phyloP scores from a whole-genome alignment of 805 yeast genomes.

The Candida peoriensis region DNA sequence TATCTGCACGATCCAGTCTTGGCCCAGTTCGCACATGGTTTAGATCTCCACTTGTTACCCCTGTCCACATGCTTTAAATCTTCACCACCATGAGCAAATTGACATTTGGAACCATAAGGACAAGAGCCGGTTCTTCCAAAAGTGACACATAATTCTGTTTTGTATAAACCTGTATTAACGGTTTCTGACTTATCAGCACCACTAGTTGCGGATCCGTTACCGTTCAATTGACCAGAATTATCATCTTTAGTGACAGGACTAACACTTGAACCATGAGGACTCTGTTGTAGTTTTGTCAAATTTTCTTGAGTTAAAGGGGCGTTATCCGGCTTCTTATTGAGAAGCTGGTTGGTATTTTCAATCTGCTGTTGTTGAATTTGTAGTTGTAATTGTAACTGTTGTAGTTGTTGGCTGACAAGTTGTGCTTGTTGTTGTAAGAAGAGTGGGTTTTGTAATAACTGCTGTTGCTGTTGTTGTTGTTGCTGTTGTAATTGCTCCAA shows the following conservation, averaged over 20 bases:
- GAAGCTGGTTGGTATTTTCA: slow-evolving; percentile 19
- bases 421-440: slow-evolving; percentile 23
- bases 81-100: slow-evolving; percentile 84
- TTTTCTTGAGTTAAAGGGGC: slow-evolving; percentile 22
- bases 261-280: slow-evolving; percentile 2
- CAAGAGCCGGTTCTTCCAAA: slow-evolving; percentile 66
- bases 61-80: slow-evolving; percentile 72
- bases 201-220: too few relatives aligned
- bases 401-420: slow-evolving; percentile 21
- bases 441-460: slow-evolving; percentile 18
- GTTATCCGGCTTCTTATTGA: slow-evolving; percentile 9
- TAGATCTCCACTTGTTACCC: slow-evolving; percentile 83
- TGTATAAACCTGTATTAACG: slow-evolving; percentile 66
- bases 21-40: slow-evolving; percentile 86
- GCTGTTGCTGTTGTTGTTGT: slow-evolving; percentile 10
- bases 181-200: slow-evolving; percentile 8
- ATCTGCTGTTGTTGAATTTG: slow-evolving; percentile 25
- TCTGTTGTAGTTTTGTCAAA: slow-evolving; percentile 15
- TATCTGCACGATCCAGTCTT: slow-evolving; percentile 79
- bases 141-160: slow-evolving; percentile 85
- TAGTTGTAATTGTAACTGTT: slow-evolving; percentile 23
- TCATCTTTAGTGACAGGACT: not conserved
- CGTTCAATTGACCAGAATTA: too few relatives aligned
- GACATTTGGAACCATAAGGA: slow-evolving; percentile 89
- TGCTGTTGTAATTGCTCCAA: slow-evolving; percentile 17